phyloP scores from a whole-genome alignment of 768 basidiomycete species.

The Leccinum truebloodii region DNA sequence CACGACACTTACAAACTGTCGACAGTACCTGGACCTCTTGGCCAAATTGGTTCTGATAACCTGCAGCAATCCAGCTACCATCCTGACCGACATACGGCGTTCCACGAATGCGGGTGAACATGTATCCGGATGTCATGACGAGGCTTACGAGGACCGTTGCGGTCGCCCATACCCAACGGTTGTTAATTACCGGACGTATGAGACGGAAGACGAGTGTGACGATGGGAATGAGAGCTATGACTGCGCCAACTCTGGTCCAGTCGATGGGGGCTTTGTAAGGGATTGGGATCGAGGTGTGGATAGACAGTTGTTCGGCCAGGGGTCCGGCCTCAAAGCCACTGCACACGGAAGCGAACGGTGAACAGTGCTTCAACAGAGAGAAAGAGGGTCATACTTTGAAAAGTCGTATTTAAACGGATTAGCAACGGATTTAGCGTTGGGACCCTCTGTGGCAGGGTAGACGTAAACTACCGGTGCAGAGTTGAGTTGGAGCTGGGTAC shows the following conservation, averaged over 20 bases:
- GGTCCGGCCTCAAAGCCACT: conserved; percentile 85
- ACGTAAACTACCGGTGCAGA: conserved; percentile 85
- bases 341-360: conserved; percentile 4
- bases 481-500: conserved; percentile 67
- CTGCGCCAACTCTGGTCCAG: conserved; percentile 58
- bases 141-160: conserved; percentile 62
- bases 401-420: conserved; percentile 77
- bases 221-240: conserved; percentile 47
- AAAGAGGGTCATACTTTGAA: conserved; percentile 51
- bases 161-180: conserved; percentile 79
- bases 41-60: conserved; percentile 89
- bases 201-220: conserved; percentile 55
- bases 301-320: conserved; percentile 73
- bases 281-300: conserved; percentile 75
- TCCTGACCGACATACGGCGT: conserved; percentile 66
- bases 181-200: conserved; percentile 63
- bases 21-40: conserved; percentile 90
- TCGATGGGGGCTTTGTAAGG: conserved; percentile 81
- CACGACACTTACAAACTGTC: conserved; percentile 69
- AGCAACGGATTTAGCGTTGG: conserved; percentile 52
- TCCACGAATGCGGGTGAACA: conserved; percentile 93
- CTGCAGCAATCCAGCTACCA: conserved; percentile 81
- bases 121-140: conserved; percentile 90
- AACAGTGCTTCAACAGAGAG: background rate
- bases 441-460: conserved; percentile 73